Conservation (phyloP, 352 stramenopile genomes). For the Phytophthora constricta region DNA sequence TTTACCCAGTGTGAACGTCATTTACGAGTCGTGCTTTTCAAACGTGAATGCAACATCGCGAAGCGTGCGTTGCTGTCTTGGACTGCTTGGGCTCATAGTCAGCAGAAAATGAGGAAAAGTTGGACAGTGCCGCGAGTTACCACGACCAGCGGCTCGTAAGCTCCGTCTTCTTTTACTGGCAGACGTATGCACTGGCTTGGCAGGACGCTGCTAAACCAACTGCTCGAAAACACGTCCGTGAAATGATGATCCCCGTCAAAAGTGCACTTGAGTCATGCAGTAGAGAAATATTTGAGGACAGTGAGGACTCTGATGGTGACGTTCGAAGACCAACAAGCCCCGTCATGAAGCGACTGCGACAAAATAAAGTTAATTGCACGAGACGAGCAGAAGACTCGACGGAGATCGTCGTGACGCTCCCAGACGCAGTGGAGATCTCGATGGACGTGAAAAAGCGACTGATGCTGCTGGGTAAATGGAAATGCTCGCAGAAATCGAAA, state of each 20-base stretch:
- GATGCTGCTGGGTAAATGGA: constrained; percentile 59
- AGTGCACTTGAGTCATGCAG: not conserved
- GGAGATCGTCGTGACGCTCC: constrained; percentile 20
- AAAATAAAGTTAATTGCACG: constrained; percentile 30
- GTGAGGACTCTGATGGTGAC: constrained; percentile 26
- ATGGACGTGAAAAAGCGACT: constrained; percentile 70
- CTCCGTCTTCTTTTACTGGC: constrained; percentile 72
- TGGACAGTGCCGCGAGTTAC: constrained; percentile 35
- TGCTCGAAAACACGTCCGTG: constrained; percentile 2
- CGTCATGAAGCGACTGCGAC: constrained; percentile 56
- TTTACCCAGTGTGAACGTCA: constrained; percentile 12
- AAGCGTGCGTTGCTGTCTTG: constrained; percentile 20
- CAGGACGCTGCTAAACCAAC: constrained; percentile 46
- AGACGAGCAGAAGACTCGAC: not conserved
- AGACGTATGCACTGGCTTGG: constrained; percentile 79
- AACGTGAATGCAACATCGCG: constrained; percentile 2
- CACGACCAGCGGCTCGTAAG: constrained; percentile 39
- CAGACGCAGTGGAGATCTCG: constrained; percentile 56
- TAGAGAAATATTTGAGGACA: not conserved
- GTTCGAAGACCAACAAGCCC: constrained; percentile 54
- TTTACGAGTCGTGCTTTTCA: constrained; percentile 4
- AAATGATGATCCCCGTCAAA: not conserved
- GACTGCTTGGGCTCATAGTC: constrained; percentile 2
- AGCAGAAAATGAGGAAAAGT: constrained; percentile 15
- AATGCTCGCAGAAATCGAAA: constrained; percentile 7